Conservation (phyloP, 495 filamentous ascomycete genomes). For the Ramalina peruviana region DNA sequence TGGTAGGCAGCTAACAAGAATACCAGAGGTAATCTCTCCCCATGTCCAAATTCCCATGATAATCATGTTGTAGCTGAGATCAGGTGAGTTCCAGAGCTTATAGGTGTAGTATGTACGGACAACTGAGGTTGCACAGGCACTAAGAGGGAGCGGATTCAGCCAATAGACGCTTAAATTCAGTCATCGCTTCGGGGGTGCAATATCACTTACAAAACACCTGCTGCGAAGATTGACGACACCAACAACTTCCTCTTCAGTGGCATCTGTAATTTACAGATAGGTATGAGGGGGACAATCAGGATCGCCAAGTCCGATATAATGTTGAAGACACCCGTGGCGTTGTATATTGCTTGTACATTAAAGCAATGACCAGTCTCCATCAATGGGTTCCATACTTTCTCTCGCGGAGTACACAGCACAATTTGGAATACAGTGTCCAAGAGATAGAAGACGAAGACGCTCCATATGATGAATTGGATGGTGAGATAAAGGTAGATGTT, state of each 20-base stretch:
- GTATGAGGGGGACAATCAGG: conserved; percentile 9
- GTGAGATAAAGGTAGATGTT: conserved; percentile 5
- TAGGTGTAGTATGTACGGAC: conserved; percentile 8
- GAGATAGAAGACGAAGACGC: conserved; percentile 4
- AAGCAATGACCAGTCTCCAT: conserved; percentile 25
- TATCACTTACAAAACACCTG: conserved; percentile 8
- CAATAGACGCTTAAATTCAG: background rate
- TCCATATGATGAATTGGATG: conserved; percentile 6
- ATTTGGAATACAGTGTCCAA: background rate
- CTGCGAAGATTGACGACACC: conserved; percentile 6
- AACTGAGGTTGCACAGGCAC: conserved; percentile 9
- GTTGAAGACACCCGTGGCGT: conserved; percentile 7
- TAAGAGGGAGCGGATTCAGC: background rate
- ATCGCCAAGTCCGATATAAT: conserved; percentile 12
- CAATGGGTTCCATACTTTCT: conserved; percentile 22
- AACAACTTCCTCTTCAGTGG: background rate
- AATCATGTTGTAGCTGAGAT: conserved; percentile 7
- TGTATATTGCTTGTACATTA: conserved; percentile 14
- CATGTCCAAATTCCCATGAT: conserved; percentile 4
- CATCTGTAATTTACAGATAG: conserved; percentile 10
- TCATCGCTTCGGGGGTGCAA: background rate
- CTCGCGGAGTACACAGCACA: conserved; percentile 19
- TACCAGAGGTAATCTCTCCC: conserved; percentile 4
- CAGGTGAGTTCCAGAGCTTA: background rate
- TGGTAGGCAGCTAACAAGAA: conserved; percentile 10